phyloP scores from a whole-genome alignment of 148 eudicot genomes.

The Beta vulgaris region DNA sequence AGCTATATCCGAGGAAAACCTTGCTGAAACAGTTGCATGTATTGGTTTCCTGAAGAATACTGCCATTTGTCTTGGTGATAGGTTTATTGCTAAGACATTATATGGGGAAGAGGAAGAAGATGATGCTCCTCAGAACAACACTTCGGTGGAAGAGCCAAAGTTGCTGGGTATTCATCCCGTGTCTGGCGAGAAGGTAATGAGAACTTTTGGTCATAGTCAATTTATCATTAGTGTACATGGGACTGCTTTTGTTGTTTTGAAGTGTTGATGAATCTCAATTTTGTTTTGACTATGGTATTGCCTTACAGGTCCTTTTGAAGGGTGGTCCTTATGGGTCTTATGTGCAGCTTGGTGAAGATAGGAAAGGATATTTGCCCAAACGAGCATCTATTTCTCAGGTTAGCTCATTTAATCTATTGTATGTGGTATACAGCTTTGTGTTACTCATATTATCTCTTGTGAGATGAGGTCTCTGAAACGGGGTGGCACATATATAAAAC shows the following conservation, averaged over 20 bases:
- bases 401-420: background rate
- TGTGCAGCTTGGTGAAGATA: slow-evolving; percentile 96
- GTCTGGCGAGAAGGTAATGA: slow-evolving; percentile 72
- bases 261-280: background rate
- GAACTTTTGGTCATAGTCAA: slow-evolving; percentile 6
- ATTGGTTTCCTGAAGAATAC: slow-evolving; percentile 3
- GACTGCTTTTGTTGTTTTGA: background rate
- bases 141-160: slow-evolving; percentile 72
- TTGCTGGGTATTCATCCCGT: slow-evolving; percentile 76
- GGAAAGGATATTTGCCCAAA: slow-evolving; percentile 76
- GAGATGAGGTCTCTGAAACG: background rate
- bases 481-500: background rate
- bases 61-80: slow-evolving; percentile 29
- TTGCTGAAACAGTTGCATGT: background rate
- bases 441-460: background rate
- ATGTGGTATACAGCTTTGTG: background rate
- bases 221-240: background rate
- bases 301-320: slow-evolving; percentile 67
- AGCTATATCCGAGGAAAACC: background rate
- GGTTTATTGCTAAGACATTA: slow-evolving; percentile 88
- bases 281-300: slow-evolving; percentile 1
- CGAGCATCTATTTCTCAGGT: slow-evolving; percentile 73
- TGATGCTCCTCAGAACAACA: slow-evolving; percentile 33
- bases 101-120: slow-evolving; percentile 87
- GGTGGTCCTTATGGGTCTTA: slow-evolving; percentile 86